Evolutionary conservation across 176 grass and related monocot species (phyloP), one percentile per base, ranked within the genome.

Genomic region (Avena eriantha): DNA sequence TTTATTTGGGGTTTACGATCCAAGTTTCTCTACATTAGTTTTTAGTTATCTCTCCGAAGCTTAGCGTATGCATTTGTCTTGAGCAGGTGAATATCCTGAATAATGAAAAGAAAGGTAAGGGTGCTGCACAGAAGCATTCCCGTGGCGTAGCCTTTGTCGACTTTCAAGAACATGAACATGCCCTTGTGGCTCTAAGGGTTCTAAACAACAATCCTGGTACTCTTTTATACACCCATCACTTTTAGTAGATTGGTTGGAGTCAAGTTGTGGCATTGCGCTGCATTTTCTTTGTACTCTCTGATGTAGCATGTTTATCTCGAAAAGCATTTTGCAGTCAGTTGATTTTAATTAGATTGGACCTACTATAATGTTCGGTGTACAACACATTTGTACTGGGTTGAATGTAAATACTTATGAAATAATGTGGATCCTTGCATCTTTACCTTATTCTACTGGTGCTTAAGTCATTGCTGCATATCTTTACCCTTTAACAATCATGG

Each of bases 151-250:
- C 93, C 55, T 98, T 98, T 88, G 93, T 96, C 85, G 93, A 98
- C 88, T 98, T 98, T 88, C 88, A 98, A 95, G 91, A 98, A 74
- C 95, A 98, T 85, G 79, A 98, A 47, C 96, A 98, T 55, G 93
- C 96, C 66, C 90, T 98, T 94, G 96, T 96, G 26, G 93, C 93
- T 68, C 85, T 96, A 83, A 88, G 93, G 73, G 96, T 98, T 88
- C 89, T 98, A 86, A 98, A 98, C 81, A 98, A 98, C 82, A 98
- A 98, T 87, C 96, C 96, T 55, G 96, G 96, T 96, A 93, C 29
- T 18, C 3, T 50, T 93, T 74, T 78, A 75, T 23, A 57, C 61
- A 33, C 55, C 46, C 45, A 17, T 2, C 67, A 5, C 45, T 86
- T 57, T 13, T 90, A 23, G 55, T 83, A 50, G 7, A 34, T 12